Percentiles rank a stretch among this genome's conserved stretches.
These are phyloP conservation scores for Thelephora terrestris DNA, from an alignment of 1,284 basidiomycete genomes.

Conservation along the genomic window DNA sequence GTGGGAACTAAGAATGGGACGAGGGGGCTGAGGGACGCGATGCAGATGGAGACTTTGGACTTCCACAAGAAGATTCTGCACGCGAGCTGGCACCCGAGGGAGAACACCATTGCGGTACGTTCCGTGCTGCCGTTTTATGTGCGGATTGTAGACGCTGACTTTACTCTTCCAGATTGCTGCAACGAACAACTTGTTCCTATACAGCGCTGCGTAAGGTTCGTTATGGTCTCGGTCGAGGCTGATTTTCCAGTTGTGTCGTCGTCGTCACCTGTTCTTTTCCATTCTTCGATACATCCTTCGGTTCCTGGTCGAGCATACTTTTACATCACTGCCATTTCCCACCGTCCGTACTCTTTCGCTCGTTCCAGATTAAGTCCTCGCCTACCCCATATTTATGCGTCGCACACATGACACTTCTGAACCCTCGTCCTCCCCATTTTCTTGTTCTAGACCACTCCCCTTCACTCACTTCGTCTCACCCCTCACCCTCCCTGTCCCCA, in stretches of 20 bases:
- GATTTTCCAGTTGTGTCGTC: not conserved
- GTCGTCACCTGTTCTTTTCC: conserved; percentile 1
- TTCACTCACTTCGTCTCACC: too few relatives aligned
- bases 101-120: conserved; percentile 93
- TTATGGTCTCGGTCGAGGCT: not conserved
- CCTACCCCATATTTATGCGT: too few relatives aligned
- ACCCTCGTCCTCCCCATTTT: too few relatives aligned
- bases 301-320: not conserved
- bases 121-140: not conserved
- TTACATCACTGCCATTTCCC: not conserved
- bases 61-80: conserved; percentile 99
- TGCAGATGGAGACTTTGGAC: conserved; percentile 88
- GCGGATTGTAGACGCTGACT: not conserved
- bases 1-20: conserved; percentile 61
- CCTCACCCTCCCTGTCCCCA: too few relatives aligned
- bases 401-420: too few relatives aligned
- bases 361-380: too few relatives aligned
- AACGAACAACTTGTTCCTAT: conserved; percentile 88
- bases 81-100: conserved; percentile 94
- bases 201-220: conserved; percentile 65
- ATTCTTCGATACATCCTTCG: not conserved
- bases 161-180: conserved; percentile 71
- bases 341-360: too few relatives aligned
- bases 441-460: too few relatives aligned
- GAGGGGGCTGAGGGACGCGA: conserved; percentile 67